phyloP scores from a whole-genome alignment of 202 grass and related monocot species.

The Schoenoplectus triqueter region DNA sequence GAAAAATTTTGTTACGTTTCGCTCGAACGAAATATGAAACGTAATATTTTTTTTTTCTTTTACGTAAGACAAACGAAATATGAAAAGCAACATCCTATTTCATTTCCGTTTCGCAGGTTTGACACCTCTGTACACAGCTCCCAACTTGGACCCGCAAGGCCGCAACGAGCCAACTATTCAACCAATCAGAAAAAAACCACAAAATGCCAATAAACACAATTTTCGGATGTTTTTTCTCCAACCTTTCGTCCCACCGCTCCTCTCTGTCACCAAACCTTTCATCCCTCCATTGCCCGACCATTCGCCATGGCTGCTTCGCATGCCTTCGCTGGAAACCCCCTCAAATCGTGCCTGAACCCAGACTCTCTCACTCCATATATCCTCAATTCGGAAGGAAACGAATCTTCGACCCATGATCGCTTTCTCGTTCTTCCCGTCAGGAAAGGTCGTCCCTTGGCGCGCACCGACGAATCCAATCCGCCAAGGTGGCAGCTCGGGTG shows the following conservation, averaged over 20 bases:
- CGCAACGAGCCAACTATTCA: too few relatives aligned
- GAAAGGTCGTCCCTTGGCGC: conserved; percentile 70
- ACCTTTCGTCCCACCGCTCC: neutral
- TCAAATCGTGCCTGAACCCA: conserved; percentile 49
- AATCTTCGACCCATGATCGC: conserved; percentile 27
- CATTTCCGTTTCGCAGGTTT: too few relatives aligned
- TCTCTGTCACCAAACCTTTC: conserved; percentile 39
- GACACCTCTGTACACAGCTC: too few relatives aligned
- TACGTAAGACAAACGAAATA: too few relatives aligned
- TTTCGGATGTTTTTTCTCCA: neutral
- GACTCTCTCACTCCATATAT: conserved; percentile 44
- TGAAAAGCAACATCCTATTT: too few relatives aligned
- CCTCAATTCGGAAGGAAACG: conserved; percentile 41
- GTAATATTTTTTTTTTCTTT: too few relatives aligned
- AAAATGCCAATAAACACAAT: too few relatives aligned
- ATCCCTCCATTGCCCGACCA: conserved; percentile 36
- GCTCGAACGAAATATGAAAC: too few relatives aligned
- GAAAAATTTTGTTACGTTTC: too few relatives aligned
- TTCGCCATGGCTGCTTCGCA: conserved; percentile 48
- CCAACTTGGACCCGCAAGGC: too few relatives aligned
- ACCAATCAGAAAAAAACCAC: too few relatives aligned
- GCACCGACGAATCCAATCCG: conserved; percentile 43
- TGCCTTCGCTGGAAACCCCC: conserved; percentile 80
- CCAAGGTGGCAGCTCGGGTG: conserved; percentile 68
- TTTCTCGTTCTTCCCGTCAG: conserved; percentile 70